Evolutionary conservation across 495 filamentous ascomycete genomes (phyloP).

Genomic region (Astrothelium subdiscretum): DNA sequence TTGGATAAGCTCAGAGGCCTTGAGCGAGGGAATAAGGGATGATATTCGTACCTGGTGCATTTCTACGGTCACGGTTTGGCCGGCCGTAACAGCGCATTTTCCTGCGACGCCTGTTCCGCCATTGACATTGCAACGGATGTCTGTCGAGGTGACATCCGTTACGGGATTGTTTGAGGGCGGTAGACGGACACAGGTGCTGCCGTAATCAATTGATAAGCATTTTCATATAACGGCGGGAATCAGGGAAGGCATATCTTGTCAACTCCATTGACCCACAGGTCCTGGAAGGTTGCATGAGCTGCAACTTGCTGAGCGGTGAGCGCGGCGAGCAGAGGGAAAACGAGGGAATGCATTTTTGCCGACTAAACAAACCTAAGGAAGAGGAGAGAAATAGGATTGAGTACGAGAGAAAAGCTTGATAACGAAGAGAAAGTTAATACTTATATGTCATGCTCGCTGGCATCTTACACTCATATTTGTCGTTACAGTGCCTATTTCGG

Average conservation of each 20-base stretch:
- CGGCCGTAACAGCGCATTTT: constrained; percentile 2
- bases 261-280: background rate
- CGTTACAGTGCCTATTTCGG: background rate
- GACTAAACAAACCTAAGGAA: background rate
- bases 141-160: background rate
- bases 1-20: background rate
- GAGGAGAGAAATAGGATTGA: background rate
- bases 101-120: background rate
- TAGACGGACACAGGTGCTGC: constrained; percentile 8
- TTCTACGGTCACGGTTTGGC: constrained; percentile 26
- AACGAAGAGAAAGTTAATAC: background rate
- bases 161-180: background rate
- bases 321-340: background rate
- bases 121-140: background rate
- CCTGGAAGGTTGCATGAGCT: background rate
- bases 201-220: constrained; percentile 1
- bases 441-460: background rate
- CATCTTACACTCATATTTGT: background rate
- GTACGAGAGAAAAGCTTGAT: background rate
- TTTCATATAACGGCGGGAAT: background rate
- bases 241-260: constrained; percentile 5
- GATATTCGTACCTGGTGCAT: constrained; percentile 34
- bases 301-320: background rate
- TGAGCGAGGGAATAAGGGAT: background rate
- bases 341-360: background rate